These are phyloP conservation scores for Leishmania tarentolae DNA, from an alignment of 208 protist species.

Conservation along the genomic window DNA sequence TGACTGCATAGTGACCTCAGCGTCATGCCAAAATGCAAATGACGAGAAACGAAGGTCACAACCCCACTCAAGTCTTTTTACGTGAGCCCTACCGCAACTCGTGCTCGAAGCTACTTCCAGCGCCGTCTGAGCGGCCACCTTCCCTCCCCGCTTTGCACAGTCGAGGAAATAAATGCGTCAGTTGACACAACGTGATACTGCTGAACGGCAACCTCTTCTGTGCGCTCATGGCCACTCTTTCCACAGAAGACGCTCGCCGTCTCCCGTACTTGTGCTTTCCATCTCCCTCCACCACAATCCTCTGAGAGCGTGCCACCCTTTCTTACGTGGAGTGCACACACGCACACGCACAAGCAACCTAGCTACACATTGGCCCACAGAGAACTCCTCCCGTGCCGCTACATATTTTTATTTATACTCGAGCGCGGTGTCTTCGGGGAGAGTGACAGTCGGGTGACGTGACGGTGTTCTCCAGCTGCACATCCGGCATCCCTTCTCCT, in stretches of 20 bases:
- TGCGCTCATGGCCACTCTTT: background rate
- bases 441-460: background rate
- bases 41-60: background rate
- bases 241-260: background rate
- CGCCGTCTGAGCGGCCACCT: background rate
- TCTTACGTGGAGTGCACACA: background rate
- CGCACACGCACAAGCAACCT: background rate
- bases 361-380: background rate
- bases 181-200: background rate
- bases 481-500: background rate
- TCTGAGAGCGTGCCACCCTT: background rate
- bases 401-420: background rate
- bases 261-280: background rate
- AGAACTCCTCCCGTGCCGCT: background rate
- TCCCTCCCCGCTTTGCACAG: background rate
- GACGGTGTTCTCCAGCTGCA: background rate
- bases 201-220: background rate
- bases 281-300: background rate
- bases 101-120: background rate
- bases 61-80: background rate
- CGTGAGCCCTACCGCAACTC: background rate
- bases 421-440: background rate
- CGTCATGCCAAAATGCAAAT: background rate
- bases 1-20: background rate
- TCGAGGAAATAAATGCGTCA: background rate